Evolutionary conservation across 208 protist genomes (phyloP), one percentile per base, ranked within the genome.

Genomic region (Novymonas esmeraldas): DNA sequence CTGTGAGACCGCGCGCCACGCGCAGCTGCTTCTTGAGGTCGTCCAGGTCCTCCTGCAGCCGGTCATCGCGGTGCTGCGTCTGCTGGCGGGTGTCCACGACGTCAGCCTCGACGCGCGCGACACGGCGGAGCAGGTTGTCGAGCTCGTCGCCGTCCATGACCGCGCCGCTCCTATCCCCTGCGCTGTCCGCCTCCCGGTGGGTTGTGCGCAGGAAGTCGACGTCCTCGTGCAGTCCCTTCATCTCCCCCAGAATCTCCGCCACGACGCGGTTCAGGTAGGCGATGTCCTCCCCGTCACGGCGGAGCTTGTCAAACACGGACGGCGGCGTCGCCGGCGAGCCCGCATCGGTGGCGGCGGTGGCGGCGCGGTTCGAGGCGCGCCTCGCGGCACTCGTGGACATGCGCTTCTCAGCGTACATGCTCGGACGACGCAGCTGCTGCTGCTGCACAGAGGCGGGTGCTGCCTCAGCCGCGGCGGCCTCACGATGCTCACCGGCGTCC

Each of bases 231-330:
- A 95, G 70, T 9, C 31, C 75, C 79, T 88, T 88, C 85, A 95
- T 92, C 70, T 93, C 83, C 2, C 65, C 84, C 33, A 95, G 67
- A 36, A 93, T 95, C 71, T 95, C 90, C n/a, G 90, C 90, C 57
- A 95, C 90, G n/a, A 95, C 84, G 48, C 90, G 90, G 78, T 95
- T 95, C 55, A 95, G 74, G 66, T 93, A 82, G 9, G 78, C 84
- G 66, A 95, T 95, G 64, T 92, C 87, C 2, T 83, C 76, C 16
- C 79, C 79, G 66, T 95, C 90, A 33, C 80, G 64, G 20, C 60
- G 61, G 16, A 95, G 63, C 33, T 82, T 85, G 24, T 92, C 84
- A 36, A 78, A 84, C 9, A 74, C 68, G 9, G 75, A 78, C 0
- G 29, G 5, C 29, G 18, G 34, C n/a, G n/a, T 29, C 3, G 14